Base-by-base conservation (phyloP, 2,329 filamentous ascomycete species). In the Neofusicoccum ribis region DNA sequence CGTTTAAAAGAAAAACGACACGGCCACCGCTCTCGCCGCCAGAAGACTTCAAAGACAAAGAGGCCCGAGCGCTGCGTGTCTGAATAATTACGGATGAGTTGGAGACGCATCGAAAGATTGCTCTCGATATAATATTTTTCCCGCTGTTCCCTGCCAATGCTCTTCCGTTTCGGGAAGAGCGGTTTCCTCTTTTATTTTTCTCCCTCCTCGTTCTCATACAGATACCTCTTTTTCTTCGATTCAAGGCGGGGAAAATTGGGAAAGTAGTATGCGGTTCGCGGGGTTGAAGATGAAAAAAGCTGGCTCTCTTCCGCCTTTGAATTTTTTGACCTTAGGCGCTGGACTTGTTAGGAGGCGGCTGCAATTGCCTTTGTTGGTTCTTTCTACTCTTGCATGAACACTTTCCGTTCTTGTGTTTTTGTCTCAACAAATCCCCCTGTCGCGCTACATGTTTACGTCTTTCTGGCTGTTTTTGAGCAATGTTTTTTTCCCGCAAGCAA, bases 161-260 rank as follows among this genome's bases (percentile, higher is more conserved):
- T 50, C 49, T 63, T 63, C 49, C 60, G 20, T 27, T 63, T 43
- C 36, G 20, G 46, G 49, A 63, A 63, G 60, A 63, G 60, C 46
- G 3, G n/a, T 63, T 52, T 51, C 46, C 23, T 50, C 39, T 49
- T 43, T 14, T 63, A 8, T 31, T 63, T 47, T 31, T 34, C 17
- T 27, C 9, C 36, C 9, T 51, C 17, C 11, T 43, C 27, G 41
- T 43, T 17, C 31, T 47, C 56, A 39, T 47, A 37, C 43, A 15
- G 41, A 60, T 60, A 39, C 56, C 41, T 60, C n/a, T 46, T 60
- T 47, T 47, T 37, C n/a, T n/a, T 47, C 36, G 43, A 15, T 47
- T 20, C 23, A 39, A 17, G 27, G 56, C 17, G 43, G 17, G 56
- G n/a, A 47, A 59, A 46, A 37, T 37, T 47, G 27, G 54, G 39